Base-by-base conservation (phyloP, 768 basidiomycete genomes). In the Boletus fagicola region DNA sequence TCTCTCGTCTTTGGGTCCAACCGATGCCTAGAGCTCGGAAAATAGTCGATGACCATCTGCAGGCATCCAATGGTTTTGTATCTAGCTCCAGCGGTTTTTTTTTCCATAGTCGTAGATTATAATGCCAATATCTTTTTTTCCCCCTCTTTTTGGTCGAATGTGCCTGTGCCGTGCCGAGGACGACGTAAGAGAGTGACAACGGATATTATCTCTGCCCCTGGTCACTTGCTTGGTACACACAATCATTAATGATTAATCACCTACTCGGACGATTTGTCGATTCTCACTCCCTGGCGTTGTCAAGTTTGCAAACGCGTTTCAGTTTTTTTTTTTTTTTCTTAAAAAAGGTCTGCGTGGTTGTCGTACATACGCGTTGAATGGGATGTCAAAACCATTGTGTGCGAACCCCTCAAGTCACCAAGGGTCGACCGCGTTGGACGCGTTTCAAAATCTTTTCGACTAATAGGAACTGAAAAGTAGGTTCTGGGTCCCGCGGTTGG, bases 61-160 rank as follows among this genome's bases (percentile, higher is more conserved):
- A 46, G 48, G 33, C 48, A 38, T 63, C n/a, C n/a, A n/a, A n/a
- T 64, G 40, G 55, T 58, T 59, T 65, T 64, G 64, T 69, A 65
- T 60, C 65, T 62, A 62, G 55, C 33, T 48, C 36, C 28, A 9
- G 22, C 18, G 15, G 53, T 60, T 51, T 44, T 18, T 26, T 51
- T 45, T 46, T 24, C 3, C 15, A n/a, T 66, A 58, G 24, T 59
- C 57, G 46, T 68, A 69, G 63, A 69, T 61, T 53, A 67, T 60
- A 59, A 67, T 66, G 56, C 58, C 51, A 38, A 60, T 36, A 36
- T 57, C 46, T 45, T 15, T 13, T 4, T n/a, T 3, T 9, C 20
- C 8, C 35, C 11, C 47, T 26, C 26, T 5, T 26, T 15, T 45
- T 20, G 31, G 22, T 6, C 3, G 9, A 28, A 5, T 44, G 60